Evolutionary conservation across 495 filamentous ascomycete genomes (phyloP).

Genomic region (Clohesyomyces aquaticus): DNA sequence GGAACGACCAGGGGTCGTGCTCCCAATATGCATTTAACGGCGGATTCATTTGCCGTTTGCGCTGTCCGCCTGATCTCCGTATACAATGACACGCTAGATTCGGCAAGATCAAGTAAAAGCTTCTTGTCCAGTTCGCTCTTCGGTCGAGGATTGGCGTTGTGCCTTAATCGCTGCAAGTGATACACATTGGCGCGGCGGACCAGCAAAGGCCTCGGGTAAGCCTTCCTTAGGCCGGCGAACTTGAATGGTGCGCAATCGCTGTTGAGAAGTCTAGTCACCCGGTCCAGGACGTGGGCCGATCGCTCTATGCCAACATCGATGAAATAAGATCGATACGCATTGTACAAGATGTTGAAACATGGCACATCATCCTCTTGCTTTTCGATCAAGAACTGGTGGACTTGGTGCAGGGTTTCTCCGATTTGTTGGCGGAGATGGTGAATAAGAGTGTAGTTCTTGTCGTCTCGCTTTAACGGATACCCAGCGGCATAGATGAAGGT

Average conservation of each 20-base stretch:
- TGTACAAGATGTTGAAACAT: conserved; percentile 91
- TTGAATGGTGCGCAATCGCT: conserved; percentile 91
- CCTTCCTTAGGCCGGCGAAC: conserved; percentile 86
- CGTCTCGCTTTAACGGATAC: conserved; percentile 71
- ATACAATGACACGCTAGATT: conserved; percentile 91
- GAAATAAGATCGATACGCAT: conserved; percentile 93
- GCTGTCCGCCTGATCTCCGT: conserved; percentile 93
- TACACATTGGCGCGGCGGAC: conserved; percentile 91
- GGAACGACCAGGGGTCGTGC: conserved; percentile 86
- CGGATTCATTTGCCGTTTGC: conserved; percentile 88
- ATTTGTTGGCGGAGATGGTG: conserved; percentile 78
- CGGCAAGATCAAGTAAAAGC: conserved; percentile 82
- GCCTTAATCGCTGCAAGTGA: conserved; percentile 87
- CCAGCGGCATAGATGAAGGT: conserved; percentile 84
- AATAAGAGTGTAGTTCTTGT: conserved; percentile 69
- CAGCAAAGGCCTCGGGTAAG: conserved; percentile 87
- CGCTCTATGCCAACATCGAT: conserved; percentile 95
- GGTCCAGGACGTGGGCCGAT: conserved; percentile 89
- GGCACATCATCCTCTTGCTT: conserved; percentile 95
- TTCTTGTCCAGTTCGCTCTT: conserved; percentile 82
- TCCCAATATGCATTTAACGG: conserved; percentile 88
- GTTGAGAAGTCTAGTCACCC: conserved; percentile 76
- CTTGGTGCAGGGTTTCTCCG: conserved; percentile 77
- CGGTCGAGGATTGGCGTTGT: conserved; percentile 84
- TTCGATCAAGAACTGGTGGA: conserved; percentile 78